Percentiles rank a stretch among this genome's conserved stretches.
phyloP scores from a whole-genome alignment of 225 moss, liverwort and hornwort species.

The Polytrichum formosum region DNA sequence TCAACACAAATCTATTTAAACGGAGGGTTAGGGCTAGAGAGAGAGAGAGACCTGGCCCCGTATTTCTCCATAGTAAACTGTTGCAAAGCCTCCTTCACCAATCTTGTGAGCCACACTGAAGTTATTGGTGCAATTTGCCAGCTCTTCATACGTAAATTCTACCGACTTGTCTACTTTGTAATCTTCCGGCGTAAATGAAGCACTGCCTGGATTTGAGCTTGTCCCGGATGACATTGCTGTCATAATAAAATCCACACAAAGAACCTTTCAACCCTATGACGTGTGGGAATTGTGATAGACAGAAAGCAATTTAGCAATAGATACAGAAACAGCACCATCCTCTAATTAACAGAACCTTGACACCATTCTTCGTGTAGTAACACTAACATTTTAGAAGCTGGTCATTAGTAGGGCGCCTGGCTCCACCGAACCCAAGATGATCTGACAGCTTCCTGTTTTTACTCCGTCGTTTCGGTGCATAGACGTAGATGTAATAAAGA shows the following conservation, averaged over 20 bases:
- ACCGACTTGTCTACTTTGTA: constrained; percentile 85
- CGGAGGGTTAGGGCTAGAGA: neutral
- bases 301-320: too few relatives aligned
- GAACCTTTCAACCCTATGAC: neutral
- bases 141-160: constrained; percentile 82
- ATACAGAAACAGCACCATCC: too few relatives aligned
- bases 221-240: constrained; percentile 24
- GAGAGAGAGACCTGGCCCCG: constrained; percentile 63
- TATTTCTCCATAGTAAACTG: constrained; percentile 70
- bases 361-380: neutral
- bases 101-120: constrained; percentile 84
- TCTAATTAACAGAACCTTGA: too few relatives aligned
- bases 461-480: constrained; percentile 19
- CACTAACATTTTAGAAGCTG: constrained; percentile 28
- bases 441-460: constrained; percentile 15
- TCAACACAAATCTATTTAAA: too few relatives aligned
- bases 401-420: constrained; percentile 18
- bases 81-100: constrained; percentile 89
- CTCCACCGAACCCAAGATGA: constrained; percentile 26
- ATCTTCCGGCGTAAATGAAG: constrained; percentile 40
- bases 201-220: constrained; percentile 39
- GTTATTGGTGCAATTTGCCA: constrained; percentile 60
- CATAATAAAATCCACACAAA: constrained; percentile 1
- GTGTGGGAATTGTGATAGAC: too few relatives aligned
- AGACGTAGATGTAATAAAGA: constrained; percentile 34